A percentile compares a stretch with the other conserved stretches of the same genome.
Evolutionary conservation across 306 rosid species (phyloP).

Genomic region (Parietaria judaica): DNA sequence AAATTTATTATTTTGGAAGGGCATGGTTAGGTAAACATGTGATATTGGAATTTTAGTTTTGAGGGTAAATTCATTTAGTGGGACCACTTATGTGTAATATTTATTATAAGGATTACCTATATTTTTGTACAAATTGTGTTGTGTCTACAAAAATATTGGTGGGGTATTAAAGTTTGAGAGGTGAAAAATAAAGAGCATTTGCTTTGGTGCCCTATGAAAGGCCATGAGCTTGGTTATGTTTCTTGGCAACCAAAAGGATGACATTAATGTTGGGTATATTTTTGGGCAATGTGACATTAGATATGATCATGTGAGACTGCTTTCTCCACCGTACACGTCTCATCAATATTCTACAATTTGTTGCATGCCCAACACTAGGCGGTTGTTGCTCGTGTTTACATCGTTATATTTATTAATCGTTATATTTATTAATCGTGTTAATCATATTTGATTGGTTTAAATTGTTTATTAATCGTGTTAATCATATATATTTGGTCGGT

Average conservation of each 20-base stretch:
- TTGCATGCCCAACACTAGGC: not conserved
- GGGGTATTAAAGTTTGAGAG: conserved; percentile 11
- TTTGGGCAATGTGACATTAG: not conserved
- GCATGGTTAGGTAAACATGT: conserved; percentile 36
- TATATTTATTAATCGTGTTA: not conserved
- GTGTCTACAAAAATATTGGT: conserved; percentile 17
- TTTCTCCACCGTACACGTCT: conserved; percentile 15
- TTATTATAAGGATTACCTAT: not conserved
- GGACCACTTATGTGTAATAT: conserved; percentile 37
- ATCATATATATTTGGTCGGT: too few relatives aligned
- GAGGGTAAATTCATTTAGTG: not conserved
- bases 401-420: not conserved
- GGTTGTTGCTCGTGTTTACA: too few relatives aligned
- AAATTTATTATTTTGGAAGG: conserved; percentile 10
- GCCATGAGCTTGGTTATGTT: not conserved
- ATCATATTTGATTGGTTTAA: too few relatives aligned
- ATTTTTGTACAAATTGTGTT: conserved; percentile 1
- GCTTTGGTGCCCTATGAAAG: not conserved
- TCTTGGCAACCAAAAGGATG: conserved; percentile 12
- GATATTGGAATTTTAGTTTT: conserved; percentile 18
- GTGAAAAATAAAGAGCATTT: not conserved
- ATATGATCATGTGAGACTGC: not conserved
- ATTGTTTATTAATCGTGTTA: too few relatives aligned
- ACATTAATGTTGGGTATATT: not conserved
- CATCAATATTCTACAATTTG: not conserved